Base-by-base conservation (phyloP, 78 protist genomes). In the Dictyostelium firmibasis region DNA sequence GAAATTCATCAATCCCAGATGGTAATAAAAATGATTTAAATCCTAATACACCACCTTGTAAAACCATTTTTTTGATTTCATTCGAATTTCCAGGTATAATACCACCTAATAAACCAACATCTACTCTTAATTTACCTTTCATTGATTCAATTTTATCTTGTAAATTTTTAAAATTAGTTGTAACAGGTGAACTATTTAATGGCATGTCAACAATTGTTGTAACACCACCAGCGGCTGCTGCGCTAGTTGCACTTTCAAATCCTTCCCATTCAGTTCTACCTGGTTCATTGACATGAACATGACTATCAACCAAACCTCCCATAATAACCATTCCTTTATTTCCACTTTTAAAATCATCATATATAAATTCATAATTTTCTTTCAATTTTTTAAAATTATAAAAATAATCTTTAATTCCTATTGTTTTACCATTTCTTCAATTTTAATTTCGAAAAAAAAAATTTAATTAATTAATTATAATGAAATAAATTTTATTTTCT, bases 211-310 rank as follows among this genome's bases (percentile, higher is more conserved):
- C 35, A 16, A 94, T 64, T 13, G 97, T 94, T 11, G 97, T 94
- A 25, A 94, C 97, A 25, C 97, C 97, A 47, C 97, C 97, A 1
- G 97, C 97, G 3, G 95, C 97, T 23, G 97, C 97, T 1, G 96
- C 97, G 44, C 69, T 69, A 5, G 97, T 94, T 2, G 92, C 97
- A 38, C 81, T 33, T 4, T 35, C 85, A 33, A 83, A 94, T 10
- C 97, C 95, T 25, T 91, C 95, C 97, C 95, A 91, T 25, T 83
- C 86, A 3, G 97, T 91, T 31, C 97, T 60, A 16, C 97, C 97
- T 20, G 95, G 97, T 75, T 92, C 91, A 43, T 92, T 82, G 5
- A 94, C 82, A 76, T 94, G 97, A 13, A 94, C 97, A 81, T 91
- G 97, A 25, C 83, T 44, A 62, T 94, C 97, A 13, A 94, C 93